Conservation (phyloP, 164 flowering plant species). For the Warburgia ugandensis region DNA sequence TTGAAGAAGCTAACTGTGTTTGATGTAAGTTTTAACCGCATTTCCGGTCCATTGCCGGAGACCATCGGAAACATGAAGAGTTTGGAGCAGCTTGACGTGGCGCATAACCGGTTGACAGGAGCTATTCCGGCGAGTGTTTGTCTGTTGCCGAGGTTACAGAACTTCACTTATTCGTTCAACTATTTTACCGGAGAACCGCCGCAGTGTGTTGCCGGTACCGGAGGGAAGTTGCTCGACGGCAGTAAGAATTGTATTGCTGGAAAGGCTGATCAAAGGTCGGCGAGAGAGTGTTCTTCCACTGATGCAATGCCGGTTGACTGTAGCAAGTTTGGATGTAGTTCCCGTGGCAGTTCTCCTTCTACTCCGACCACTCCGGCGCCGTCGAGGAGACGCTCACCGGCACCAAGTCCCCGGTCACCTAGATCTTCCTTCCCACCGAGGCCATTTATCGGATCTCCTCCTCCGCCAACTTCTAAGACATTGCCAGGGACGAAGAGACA, state of each 20-base stretch:
- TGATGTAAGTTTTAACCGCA: constrained; percentile 63
- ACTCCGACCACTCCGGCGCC: too few relatives aligned
- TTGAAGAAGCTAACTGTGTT: constrained; percentile 57
- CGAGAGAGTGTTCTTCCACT: constrained; percentile 36
- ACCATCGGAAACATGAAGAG: constrained; percentile 43
- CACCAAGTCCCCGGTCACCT: constrained; percentile 1
- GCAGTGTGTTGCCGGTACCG: constrained; percentile 19
- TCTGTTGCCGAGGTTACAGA: constrained; percentile 43
- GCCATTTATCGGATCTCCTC: constrained; percentile 9
- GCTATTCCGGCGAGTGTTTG: constrained; percentile 49
- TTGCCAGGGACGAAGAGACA: too few relatives aligned
- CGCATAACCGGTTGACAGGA: constrained; percentile 62
- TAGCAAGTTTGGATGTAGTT: not conserved
- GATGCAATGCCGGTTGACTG: constrained; percentile 54
- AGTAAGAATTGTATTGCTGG: constrained; percentile 50
- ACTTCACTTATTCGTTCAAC: constrained; percentile 72
- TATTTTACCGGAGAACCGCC: constrained; percentile 65
- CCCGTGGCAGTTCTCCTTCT: not conserved
- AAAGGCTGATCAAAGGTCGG: constrained; percentile 33
- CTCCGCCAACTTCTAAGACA: constrained; percentile 13
- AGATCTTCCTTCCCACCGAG: constrained; percentile 4
- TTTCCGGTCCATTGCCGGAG: constrained; percentile 51
- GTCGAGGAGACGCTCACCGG: not conserved
- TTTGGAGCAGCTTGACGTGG: constrained; percentile 70
- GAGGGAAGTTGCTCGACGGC: constrained; percentile 14